Base-by-base conservation (phyloP, 2,329 filamentous ascomycete species). In the Pseudogymnoascus sp. region DNA sequence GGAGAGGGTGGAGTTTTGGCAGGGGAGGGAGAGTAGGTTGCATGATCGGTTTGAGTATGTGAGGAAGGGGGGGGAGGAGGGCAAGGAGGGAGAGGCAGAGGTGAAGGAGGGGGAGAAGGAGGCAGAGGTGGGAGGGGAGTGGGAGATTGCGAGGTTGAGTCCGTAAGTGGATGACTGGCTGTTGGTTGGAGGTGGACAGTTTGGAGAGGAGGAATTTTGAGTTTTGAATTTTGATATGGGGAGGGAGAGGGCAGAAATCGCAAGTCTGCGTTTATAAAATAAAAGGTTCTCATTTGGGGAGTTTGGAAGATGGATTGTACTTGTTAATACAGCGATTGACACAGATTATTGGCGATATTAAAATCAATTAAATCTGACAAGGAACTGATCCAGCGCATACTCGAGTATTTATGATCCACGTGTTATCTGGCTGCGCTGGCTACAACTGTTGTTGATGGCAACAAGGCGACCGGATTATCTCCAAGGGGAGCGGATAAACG, bases 1-100 rank as follows among this genome's bases (percentile, higher is more conserved):
- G n/a, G 89, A 92, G 72, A 84, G 86, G 70, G 83, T 99, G 59
- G 95, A 99, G 82, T 99, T 99, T 75, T 99, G 95, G 86, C 93
- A 97, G 80, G 95, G 95, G 2, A 84, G 95, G 70, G 84, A 91
- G 73, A 96, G 89, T 77, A 83, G 95, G 65, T 78, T 99, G 75
- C 95, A 99, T 77, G 95, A 99, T 80, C 88, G 95, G 24, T 98
- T 99, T 74, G 83, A 87, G 66, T 98, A 97, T 77, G 85, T 86
- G 63, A 86, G 84, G 73, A 81, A 84, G 60, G 79, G 78, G 61
- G 75, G 69, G 10, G 75, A 69, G 16, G 74, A 73, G 46, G 72
- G 70, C 11, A 74, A 72, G 14, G 14, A n/a, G 11, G 40, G 19
- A 68, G 83, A 86, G 64, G 96, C 96, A 75, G 83, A 86, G 64